Evolutionary conservation across 2,329 filamentous ascomycete genomes (phyloP), one percentile per base, ranked within the genome.

Genomic region (Penicillium griseofulvum): DNA sequence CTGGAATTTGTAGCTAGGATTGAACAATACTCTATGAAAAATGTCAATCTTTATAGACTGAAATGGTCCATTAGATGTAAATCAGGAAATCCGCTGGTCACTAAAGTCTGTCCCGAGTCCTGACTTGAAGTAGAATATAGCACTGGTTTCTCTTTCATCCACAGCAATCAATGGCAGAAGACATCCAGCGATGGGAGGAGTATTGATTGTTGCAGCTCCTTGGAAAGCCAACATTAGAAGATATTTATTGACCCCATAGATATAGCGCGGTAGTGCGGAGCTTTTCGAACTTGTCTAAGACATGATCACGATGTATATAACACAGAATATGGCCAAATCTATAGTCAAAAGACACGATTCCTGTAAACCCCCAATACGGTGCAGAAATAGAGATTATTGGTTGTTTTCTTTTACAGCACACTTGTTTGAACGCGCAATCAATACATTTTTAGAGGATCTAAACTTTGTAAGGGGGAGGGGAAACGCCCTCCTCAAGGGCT

Each of bases 401-500:
- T n/a, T n/a, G n/a, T n/a, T n/a, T n/a, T n/a, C n/a, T n/a, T n/a
- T n/a, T n/a, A n/a, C n/a, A n/a, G n/a, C n/a, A n/a, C n/a, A n/a
- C n/a, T n/a, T n/a, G n/a, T n/a, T n/a, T n/a, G n/a, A n/a, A n/a
- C n/a, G n/a, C n/a, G n/a, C n/a, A n/a, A n/a, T n/a, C n/a, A 31
- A 38, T 31, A 7, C 22, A 39, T 39, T 39, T 39, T n/a, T 22
- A 41, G 34, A 2, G 12, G 17, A 43, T 0, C 29, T 36, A 43
- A 10, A 19, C 10, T 36, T 51, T 51, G 29, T 51, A 51, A 36
- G 48, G 38, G n/a, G 38, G 19, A 9, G 48, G 48, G 11, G 48
- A 51, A 16, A 51, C 26, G 14, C 48, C 48, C 39, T 51, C 54
- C 42, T 58, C 54, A 9, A 67, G 34, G n/a, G 67, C 70, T 59